These are phyloP conservation scores for Tolypocladium inflatum DNA, from an alignment of 2,329 filamentous ascomycete genomes.

Conservation along the genomic window DNA sequence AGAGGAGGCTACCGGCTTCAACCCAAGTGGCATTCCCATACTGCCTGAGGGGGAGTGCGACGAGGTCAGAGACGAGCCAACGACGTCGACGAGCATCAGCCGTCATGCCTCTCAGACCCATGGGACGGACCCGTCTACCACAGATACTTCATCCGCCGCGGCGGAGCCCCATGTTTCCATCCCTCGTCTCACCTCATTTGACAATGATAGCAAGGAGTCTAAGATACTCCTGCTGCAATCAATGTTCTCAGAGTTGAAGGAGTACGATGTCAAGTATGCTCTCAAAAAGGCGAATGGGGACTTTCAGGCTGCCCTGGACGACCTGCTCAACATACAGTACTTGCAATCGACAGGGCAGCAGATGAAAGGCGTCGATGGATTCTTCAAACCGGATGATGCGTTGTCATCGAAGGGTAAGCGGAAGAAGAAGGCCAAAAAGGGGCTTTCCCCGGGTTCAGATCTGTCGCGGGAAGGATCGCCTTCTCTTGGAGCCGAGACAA, in stretches of 20 bases:
- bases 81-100: slow-evolving; percentile 16
- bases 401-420: slow-evolving; percentile 27
- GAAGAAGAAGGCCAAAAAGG: slow-evolving; percentile 24
- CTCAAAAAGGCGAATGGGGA: slow-evolving; percentile 60
- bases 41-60: slow-evolving; percentile 12
- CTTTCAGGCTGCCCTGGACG: slow-evolving; percentile 63
- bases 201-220: slow-evolving; percentile 40
- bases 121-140: slow-evolving; percentile 13
- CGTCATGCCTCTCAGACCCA: slow-evolving; percentile 15
- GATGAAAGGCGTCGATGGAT: slow-evolving; percentile 73
- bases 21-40: slow-evolving; percentile 61
- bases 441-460: slow-evolving; percentile 5
- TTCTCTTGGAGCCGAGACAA: slow-evolving; percentile 14
- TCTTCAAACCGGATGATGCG: slow-evolving; percentile 48
- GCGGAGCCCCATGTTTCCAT: slow-evolving; percentile 11
- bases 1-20: slow-evolving; percentile 69
- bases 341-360: slow-evolving; percentile 58
- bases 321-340: slow-evolving; percentile 69
- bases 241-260: slow-evolving; percentile 63
- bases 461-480: slow-evolving; percentile 8
- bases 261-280: slow-evolving; percentile 54
- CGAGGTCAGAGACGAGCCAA: slow-evolving; percentile 13
- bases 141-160: slow-evolving; percentile 16
- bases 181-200: slow-evolving; percentile 23
- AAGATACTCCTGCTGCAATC: slow-evolving; percentile 55